These are phyloP conservation scores for Penicillium dipodomyicola DNA, from an alignment of 495 filamentous ascomycete genomes.

Conservation along the genomic window DNA sequence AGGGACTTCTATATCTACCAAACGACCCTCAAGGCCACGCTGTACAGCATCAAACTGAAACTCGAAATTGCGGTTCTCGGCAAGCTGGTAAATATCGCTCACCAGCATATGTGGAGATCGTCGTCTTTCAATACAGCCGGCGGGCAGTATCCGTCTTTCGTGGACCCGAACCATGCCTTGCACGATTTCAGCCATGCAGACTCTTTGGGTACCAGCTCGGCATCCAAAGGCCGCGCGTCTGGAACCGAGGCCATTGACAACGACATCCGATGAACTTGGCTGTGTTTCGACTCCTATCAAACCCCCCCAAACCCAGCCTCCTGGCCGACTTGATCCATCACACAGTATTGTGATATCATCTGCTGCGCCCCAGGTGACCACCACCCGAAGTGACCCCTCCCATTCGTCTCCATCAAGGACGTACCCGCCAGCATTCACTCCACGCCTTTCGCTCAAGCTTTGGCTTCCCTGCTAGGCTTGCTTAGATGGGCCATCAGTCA, in stretches of 20 bases:
- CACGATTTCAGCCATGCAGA: constrained; percentile 23
- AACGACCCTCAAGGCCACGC: constrained; percentile 30
- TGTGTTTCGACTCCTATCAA: neutral
- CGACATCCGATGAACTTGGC: neutral
- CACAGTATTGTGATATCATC: neutral
- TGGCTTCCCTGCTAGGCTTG: neutral
- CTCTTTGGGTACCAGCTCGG: constrained; percentile 15
- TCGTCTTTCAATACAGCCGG: constrained; percentile 14
- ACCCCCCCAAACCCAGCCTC: neutral
- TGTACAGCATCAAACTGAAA: constrained; percentile 33
- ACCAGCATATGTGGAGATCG: constrained; percentile 27
- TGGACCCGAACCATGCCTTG: constrained; percentile 22
- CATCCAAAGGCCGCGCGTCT: constrained; percentile 17
- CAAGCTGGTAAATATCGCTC: constrained; percentile 31
- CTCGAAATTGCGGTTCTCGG: constrained; percentile 32
- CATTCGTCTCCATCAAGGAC: neutral
- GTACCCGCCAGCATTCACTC: neutral
- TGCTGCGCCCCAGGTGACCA: neutral
- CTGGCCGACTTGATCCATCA: neutral
- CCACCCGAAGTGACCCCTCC: neutral
- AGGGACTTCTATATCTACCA: constrained; percentile 35
- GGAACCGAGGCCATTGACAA: constrained; percentile 19
- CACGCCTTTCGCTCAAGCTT: neutral
- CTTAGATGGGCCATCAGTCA: neutral
- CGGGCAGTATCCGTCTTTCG: constrained; percentile 27